Evolutionary conservation across 805 yeast species (phyloP), one percentile per base, ranked within the genome.

Genomic region (Kluyveromyces wickerhamii): DNA sequence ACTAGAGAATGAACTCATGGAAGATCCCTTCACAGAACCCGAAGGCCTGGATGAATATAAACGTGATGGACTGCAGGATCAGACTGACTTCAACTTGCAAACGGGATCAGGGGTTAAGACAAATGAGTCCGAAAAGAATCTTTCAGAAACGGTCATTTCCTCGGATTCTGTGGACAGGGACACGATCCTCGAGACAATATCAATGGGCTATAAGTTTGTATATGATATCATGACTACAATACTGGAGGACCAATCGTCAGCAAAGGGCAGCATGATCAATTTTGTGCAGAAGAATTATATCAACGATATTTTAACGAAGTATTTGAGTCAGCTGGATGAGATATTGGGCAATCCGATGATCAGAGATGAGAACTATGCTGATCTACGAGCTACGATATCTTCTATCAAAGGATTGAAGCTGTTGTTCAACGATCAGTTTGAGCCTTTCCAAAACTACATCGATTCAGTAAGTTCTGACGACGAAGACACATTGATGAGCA

Each of bases 181-280:
- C 11, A 43, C 54, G 3, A 27, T 54, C 4, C 26, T 43, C 9
- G 60, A 57, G 12, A 42, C 52, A 1, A 18, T 53, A 8, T 21
- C 37, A 4, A 38, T 40, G 16, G 42, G 46, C 15, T 47, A 41
- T 23, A 49, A 48, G 19, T 51, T 42, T 30, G 34, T 44, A 9
- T 39, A 47, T 28, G 21, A 37, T 5, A 23, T 53, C 9, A 20
- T 52, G 29, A 59, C 53, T 36, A 15, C 44, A 1, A 26, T 44
- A 4, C 19, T 46, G 4, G 56, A 52, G 32, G 22, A 33, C 5
- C 21, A 21, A 4, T n/a, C 22, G 7, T 11, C 22, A 10, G 21
- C 24, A 12, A 14, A 10, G 11, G 27, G 21, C 11, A 35, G 27
- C 9, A 17, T 21, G 7, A 32, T 35, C 10, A 51, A 50, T 26